Evolutionary conservation across 1,284 basidiomycete species (phyloP).

Genomic region (Ceratobasidium theobromae): DNA sequence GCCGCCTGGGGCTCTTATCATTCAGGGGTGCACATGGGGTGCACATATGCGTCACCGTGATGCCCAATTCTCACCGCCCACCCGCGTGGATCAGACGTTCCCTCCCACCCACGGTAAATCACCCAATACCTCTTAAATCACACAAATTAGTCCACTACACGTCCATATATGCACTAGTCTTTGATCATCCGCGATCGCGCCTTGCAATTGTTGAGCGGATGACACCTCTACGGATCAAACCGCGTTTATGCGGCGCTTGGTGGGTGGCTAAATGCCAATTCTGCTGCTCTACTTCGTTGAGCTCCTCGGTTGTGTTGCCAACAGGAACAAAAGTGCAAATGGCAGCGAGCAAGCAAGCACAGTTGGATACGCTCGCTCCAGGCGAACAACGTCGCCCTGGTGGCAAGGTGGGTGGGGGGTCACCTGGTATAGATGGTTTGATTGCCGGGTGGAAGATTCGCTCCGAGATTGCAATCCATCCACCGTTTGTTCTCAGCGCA

Average conservation of each 20-base stretch:
- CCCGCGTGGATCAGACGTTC: not conserved
- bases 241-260: not conserved
- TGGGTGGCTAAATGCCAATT: not conserved
- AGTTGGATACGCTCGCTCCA: no score
- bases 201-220: no score
- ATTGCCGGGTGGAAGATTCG: not conserved
- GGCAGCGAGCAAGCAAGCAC: no score
- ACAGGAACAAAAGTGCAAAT: no score
- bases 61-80: no score
- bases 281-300: not conserved
- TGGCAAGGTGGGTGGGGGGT: not conserved
- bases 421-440: not conserved
- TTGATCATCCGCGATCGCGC: not conserved
- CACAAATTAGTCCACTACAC: constrained; percentile 10
- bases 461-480: no score
- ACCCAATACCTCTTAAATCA: not conserved
- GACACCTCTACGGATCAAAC: constrained; percentile 21
- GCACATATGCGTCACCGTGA: no score
- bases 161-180: constrained; percentile 18
- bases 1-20: no score
- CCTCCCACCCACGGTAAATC: not conserved
- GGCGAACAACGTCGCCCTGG: not conserved
- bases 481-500: no score
- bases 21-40: no score
- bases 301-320: not conserved